phyloP scores from a whole-genome alignment of 352 stramenopile species.

The Globisporangium cylindrosporum region DNA sequence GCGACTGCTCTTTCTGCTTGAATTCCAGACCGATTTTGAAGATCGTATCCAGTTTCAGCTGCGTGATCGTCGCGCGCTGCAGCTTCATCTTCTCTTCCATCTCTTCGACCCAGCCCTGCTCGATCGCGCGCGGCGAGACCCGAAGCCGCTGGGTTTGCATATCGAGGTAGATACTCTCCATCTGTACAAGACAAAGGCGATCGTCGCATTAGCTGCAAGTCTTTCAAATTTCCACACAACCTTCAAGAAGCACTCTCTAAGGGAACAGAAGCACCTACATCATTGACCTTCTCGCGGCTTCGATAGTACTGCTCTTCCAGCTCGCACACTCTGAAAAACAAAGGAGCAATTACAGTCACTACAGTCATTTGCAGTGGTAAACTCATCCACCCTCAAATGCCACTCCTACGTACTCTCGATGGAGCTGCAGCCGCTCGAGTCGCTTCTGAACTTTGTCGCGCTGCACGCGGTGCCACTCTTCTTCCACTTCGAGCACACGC shows the following conservation, averaged over 20 bases:
- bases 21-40: slow-evolving; percentile 59
- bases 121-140: slow-evolving; percentile 71
- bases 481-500: slow-evolving; percentile 62
- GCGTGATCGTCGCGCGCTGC: slow-evolving; percentile 58
- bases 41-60: slow-evolving; percentile 50
- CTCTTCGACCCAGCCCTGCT: slow-evolving; percentile 79
- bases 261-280: slow-evolving; percentile 28
- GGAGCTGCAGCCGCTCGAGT: slow-evolving; percentile 52
- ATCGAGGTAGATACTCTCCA: slow-evolving; percentile 80
- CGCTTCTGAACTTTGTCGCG: slow-evolving; percentile 52
- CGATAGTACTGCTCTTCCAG: slow-evolving; percentile 66
- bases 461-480: slow-evolving; percentile 61
- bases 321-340: slow-evolving; percentile 40
- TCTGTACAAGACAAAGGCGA: slow-evolving; percentile 25
- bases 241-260: not conserved
- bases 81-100: slow-evolving; percentile 74
- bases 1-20: slow-evolving; percentile 48
- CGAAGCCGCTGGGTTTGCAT: slow-evolving; percentile 75
- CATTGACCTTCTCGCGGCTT: slow-evolving; percentile 55
- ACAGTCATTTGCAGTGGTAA: not conserved
- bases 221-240: not conserved
- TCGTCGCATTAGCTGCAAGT: not conserved
- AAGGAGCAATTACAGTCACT: not conserved
- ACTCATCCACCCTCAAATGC: not conserved
- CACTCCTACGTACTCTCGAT: slow-evolving; percentile 37